Conservation (phyloP, 2,329 filamentous ascomycete genomes). For the Cladorrhinum sp. region DNA sequence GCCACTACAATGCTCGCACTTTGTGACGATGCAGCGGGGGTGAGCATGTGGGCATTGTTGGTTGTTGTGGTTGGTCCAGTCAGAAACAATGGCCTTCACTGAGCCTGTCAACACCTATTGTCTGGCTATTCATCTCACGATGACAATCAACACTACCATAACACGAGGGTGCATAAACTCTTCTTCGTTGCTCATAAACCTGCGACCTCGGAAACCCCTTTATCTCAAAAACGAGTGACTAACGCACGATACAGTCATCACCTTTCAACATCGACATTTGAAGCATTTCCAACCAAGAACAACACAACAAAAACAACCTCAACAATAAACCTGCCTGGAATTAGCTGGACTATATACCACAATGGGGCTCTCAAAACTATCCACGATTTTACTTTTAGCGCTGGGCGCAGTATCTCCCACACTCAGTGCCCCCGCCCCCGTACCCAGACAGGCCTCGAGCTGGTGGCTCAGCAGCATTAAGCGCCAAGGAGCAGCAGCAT, state of each 20-base stretch:
- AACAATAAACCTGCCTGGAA: slow-evolving; percentile 3
- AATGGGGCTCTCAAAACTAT: slow-evolving; percentile 44
- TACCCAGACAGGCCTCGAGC: slow-evolving; percentile 35
- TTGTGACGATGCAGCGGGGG: not conserved
- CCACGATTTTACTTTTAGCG: slow-evolving; percentile 43
- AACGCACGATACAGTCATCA: not conserved
- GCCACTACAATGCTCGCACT: not conserved
- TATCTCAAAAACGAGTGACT: not conserved
- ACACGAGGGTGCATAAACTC: not conserved
- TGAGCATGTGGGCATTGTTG: not conserved
- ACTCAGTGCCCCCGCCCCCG: slow-evolving; percentile 35
- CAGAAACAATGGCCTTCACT: not conserved
- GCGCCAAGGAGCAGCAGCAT: slow-evolving; percentile 67
- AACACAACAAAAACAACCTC: not conserved
- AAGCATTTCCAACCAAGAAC: not conserved
- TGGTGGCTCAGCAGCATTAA: slow-evolving; percentile 73
- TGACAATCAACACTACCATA: not conserved
- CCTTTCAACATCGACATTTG: not conserved
- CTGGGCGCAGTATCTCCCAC: slow-evolving; percentile 40
- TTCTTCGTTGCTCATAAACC: not conserved
- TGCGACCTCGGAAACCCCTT: not conserved
- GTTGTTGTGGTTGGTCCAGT: not conserved
- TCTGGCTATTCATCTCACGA: not conserved
- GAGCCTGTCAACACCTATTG: not conserved
- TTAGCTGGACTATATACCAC: slow-evolving; percentile 37